Evolutionary conservation across 331 rosid species (phyloP), one percentile per base, ranked within the genome.

Genomic region (Prunus yedoensis): DNA sequence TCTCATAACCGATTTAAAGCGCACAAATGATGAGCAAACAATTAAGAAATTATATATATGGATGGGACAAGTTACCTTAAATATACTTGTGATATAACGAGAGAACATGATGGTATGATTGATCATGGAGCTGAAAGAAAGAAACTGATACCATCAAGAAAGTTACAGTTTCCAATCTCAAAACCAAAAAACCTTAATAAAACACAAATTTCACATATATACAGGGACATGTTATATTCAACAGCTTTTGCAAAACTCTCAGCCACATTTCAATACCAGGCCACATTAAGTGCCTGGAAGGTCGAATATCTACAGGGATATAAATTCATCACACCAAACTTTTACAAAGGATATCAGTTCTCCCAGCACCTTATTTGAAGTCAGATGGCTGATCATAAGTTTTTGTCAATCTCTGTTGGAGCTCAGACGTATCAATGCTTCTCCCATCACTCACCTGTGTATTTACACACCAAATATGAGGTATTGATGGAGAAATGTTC

Each of bases 351-450:
- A 62, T 25, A 60, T 25, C 46, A 14, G 17, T 14, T 62, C 13
- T 1, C 7, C 45, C 21, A 23, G 56, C 43, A 58, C 67, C 68
- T 43, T 38, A 57, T 18, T 57, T 43, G 67, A 43, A 72, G 67
- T 18, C 76, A 43, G 16, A 2, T 1, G 76, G 50, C 50, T 2
- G 50, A 38, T 65, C 27, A 17, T 32, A 8, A 38, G 27, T 56
- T 15, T 62, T 66, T 8, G 32, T 77, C 73, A 82, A 41, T 52
- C 79, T 79, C 75, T 60, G 76, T 73, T 82, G 83, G 46, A 85
- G 79, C 77, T 82, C 64, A 5, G 61, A 41, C 28, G 60, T 71
- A 47, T 79, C 85, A n/a, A 80, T 20, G 59, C 27, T 74, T 66
- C 67, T 68, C 70, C 64, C 84, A 63, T 43, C 71, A 70, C 53